Percentiles rank a stretch among this genome's conserved stretches.
phyloP scores from a whole-genome alignment of 2,329 filamentous ascomycete species.

The Penicillium sp. region DNA sequence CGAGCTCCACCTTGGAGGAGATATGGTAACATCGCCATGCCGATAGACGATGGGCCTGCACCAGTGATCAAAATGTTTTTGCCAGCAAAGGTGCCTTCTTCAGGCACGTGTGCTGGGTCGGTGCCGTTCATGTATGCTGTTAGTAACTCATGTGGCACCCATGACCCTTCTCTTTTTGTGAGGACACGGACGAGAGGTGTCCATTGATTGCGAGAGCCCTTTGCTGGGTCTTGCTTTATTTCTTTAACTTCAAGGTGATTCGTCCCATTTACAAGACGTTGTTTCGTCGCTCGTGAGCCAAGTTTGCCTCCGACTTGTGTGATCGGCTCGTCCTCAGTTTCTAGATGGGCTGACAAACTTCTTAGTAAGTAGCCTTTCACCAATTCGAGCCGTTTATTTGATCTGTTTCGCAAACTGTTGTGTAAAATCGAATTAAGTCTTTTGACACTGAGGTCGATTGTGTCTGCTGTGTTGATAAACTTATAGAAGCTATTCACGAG shows the following conservation, averaged over 20 bases:
- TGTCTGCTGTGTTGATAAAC: conserved; percentile 89
- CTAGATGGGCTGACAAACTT: conserved; percentile 53
- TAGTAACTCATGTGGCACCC: conserved; percentile 59
- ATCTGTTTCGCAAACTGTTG: conserved; percentile 94
- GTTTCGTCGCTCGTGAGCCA: too few relatives aligned
- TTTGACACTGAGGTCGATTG: conserved; percentile 64
- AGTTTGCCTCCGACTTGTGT: too few relatives aligned
- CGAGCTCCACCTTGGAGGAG: conserved; percentile 94
- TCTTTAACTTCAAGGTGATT: too few relatives aligned
- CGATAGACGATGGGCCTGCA: conserved; percentile 94
- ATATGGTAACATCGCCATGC: conserved; percentile 91
- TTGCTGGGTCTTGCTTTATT: neutral
- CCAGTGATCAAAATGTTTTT: conserved; percentile 98
- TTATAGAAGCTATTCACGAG: conserved; percentile 98
- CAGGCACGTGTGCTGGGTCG: conserved; percentile 69
- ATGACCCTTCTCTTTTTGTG: conserved; percentile 99
- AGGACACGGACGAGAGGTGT: conserved; percentile 34
- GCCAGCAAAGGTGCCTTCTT: conserved; percentile 77
- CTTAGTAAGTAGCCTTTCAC: too few relatives aligned
- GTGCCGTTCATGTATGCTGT: neutral
- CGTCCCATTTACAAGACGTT: too few relatives aligned
- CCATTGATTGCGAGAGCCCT: neutral
- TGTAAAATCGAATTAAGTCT: conserved; percentile 97
- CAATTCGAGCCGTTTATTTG: conserved; percentile 71
- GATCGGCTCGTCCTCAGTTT: neutral